Base-by-base conservation (phyloP, 192 early-diverging fungal species). In the Dissophora ornata region DNA sequence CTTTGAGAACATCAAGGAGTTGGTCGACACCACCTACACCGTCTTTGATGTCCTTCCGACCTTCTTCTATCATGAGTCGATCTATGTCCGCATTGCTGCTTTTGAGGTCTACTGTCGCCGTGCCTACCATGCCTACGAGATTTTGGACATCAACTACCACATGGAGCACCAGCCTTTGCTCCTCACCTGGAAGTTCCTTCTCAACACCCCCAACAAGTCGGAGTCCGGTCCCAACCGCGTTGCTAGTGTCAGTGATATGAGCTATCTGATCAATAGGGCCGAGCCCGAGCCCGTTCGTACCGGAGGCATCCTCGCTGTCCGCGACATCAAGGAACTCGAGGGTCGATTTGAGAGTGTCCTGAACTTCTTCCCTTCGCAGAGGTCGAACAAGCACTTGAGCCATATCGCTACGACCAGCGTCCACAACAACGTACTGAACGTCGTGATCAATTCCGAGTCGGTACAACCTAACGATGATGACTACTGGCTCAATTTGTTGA, bases 21-120 rank as follows among this genome's bases (percentile, higher is more conserved):
- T 98, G 64, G 88, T 98, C 67, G 94, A 93, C 21, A 94, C 96
- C 60, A 94, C 95, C 77, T 94, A 95, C 88, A 91, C 94, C 32
- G 97, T 99, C 53, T 89, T 97, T 68, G 97, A 99, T 64, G 94
- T 98, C 21, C 79, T 99, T 56, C 95, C 94, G 63, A 83, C 84
- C 58, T 97, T 99, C 85, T 95, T 99, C 79, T 95, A 95, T 81
- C 91, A 99, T 71, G 79, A 84, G 32, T 90, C 95, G 57, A 79
- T 82, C 22, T 88, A 89, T 55, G 85, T 97, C 51, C 81, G 90
- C 8, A 80, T 95, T 67, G 92, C 94, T 1, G 96, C 97, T 22
- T 87, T 98, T 32, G 96, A 97, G 87, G 95, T 96, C 15, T 99
- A 99, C 74, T 93, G 94, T 55, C 89, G 97, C 57, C 96, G 96